Evolutionary conservation across 495 filamentous ascomycete species (phyloP).

Genomic region (Neurospora cerealis): DNA sequence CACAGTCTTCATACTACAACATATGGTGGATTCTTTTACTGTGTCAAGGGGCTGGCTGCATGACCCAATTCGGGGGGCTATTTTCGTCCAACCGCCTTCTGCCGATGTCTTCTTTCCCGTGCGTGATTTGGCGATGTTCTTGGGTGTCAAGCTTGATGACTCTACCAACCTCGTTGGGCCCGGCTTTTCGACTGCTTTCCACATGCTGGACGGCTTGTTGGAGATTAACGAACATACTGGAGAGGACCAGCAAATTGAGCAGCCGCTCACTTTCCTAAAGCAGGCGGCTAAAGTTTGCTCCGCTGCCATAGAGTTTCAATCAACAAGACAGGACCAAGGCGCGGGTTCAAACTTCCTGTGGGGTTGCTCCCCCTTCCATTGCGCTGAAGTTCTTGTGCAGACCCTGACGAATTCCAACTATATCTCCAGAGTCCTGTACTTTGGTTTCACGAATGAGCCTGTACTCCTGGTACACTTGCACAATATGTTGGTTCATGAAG

Average conservation of each 20-base stretch:
- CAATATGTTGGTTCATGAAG: neutral
- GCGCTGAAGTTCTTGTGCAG: neutral
- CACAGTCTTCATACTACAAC: neutral
- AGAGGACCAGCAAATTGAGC: neutral
- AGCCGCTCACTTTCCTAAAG: neutral
- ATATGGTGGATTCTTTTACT: neutral
- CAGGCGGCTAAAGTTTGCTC: neutral
- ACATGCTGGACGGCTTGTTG: neutral
- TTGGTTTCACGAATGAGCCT: neutral
- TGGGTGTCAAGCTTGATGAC: neutral
- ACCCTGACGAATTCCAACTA: neutral
- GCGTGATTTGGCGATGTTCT: neutral
- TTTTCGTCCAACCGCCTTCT: neutral
- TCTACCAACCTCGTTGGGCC: neutral
- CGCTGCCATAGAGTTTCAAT: neutral
- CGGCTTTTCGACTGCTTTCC: neutral
- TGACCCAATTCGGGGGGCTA: neutral
- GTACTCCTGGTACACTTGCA: neutral
- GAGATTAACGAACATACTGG: neutral
- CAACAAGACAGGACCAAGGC: neutral
- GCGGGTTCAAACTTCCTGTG: neutral
- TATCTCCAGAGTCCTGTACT: neutral
- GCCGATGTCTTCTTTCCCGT: neutral
- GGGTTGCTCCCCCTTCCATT: neutral
- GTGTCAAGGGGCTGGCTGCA: neutral